These are phyloP conservation scores for Ustilago lituana DNA, from an alignment of 1,284 basidiomycete species.

Conservation along the genomic window DNA sequence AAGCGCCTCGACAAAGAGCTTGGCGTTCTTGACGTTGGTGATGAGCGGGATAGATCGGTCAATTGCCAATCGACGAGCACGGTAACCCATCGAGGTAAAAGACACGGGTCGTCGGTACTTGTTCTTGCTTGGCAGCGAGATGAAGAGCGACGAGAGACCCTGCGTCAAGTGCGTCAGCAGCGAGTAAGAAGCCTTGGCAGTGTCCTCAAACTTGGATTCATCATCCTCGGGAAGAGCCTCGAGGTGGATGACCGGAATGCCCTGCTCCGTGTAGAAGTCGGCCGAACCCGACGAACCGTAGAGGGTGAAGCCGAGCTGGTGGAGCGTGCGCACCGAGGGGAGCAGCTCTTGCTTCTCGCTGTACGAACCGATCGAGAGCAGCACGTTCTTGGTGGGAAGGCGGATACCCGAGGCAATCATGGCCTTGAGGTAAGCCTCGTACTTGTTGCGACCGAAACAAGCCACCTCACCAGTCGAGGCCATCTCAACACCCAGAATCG, in stretches of 20 bases:
- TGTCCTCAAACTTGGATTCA: slow-evolving; percentile 60
- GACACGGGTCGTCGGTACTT: slow-evolving; percentile 95
- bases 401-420: slow-evolving; percentile 94
- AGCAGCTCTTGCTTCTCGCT: slow-evolving; percentile 97
- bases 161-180: slow-evolving; percentile 63
- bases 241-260: slow-evolving; percentile 65
- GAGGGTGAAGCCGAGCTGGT: slow-evolving; percentile 91
- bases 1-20: slow-evolving; percentile 93
- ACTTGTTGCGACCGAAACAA: slow-evolving; percentile 96
- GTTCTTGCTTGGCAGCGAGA: slow-evolving; percentile 98
- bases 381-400: slow-evolving; percentile 92
- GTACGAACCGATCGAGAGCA: slow-evolving; percentile 94
- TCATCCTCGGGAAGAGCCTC: slow-evolving; percentile 66
- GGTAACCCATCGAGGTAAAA: slow-evolving; percentile 96
- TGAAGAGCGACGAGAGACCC: slow-evolving; percentile 77
- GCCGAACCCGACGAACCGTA: slow-evolving; percentile 97
- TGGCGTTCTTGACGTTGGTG: slow-evolving; percentile 99
- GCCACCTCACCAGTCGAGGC: slow-evolving; percentile 99
- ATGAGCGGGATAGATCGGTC: slow-evolving; percentile 97
- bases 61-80: slow-evolving; percentile 97
- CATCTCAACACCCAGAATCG: slow-evolving; percentile 99
- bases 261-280: slow-evolving; percentile 66
- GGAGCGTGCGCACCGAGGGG: slow-evolving; percentile 95
- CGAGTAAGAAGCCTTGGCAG: slow-evolving; percentile 64
- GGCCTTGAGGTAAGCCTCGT: slow-evolving; percentile 97